Percentiles rank a stretch among this genome's conserved stretches.
phyloP scores from a whole-genome alignment of 2,329 filamentous ascomycete species.

The Akanthomyces muscarius region DNA sequence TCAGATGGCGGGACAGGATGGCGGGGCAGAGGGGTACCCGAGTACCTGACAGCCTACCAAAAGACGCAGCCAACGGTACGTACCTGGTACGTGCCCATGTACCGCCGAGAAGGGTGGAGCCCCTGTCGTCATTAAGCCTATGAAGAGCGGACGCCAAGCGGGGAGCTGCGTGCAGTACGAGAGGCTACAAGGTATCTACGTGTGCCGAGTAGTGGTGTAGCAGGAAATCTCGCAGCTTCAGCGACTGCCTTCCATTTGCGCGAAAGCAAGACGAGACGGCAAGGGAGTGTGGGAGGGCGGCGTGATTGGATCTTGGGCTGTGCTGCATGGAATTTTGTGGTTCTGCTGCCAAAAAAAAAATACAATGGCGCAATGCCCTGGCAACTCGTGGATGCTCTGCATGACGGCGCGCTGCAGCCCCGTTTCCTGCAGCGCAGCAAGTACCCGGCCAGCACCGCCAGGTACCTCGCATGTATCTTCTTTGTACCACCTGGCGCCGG shows the following conservation, averaged over 20 bases:
- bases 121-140: conserved; percentile 17
- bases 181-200: conserved; percentile 8
- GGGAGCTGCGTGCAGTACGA: conserved; percentile 13
- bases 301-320: conserved; percentile 8
- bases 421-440: not conserved
- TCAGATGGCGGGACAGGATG: conserved; percentile 16
- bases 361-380: conserved; percentile 1
- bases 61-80: conserved; percentile 1
- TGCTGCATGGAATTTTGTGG: conserved; percentile 2
- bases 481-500: not conserved
- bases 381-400: not conserved
- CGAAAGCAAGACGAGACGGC: not conserved
- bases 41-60: conserved; percentile 5
- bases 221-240: conserved; percentile 11
- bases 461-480: conserved; percentile 5
- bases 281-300: not conserved
- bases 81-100: not conserved
- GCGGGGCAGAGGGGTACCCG: conserved; percentile 15
- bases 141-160: conserved; percentile 16
- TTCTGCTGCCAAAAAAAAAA: not conserved
- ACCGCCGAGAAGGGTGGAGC: conserved; percentile 18
- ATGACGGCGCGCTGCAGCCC: conserved; percentile 5
- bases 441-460: not conserved
- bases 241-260: not conserved
- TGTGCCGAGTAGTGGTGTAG: not conserved